A percentile compares a stretch with the other conserved stretches of the same genome.
Conservation (phyloP, 2,329 filamentous ascomycete species). For the Fusarium acutatum region DNA sequence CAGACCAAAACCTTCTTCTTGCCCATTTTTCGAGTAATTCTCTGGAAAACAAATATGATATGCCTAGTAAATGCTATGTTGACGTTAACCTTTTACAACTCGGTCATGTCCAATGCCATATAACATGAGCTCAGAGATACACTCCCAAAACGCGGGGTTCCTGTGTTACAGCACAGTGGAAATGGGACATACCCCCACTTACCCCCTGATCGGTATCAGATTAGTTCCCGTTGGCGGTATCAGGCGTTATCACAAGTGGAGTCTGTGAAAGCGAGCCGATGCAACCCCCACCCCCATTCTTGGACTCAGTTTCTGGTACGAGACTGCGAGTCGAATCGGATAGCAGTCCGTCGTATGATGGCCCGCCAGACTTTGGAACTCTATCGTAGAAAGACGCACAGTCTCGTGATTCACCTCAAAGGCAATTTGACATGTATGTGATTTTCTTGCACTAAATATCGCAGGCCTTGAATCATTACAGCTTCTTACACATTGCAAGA, state of each 20-base stretch:
- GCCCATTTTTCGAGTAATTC: not conserved
- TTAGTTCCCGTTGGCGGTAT: not conserved
- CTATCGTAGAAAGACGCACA: not conserved
- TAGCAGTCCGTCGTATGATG: not conserved
- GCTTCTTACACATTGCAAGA: no score
- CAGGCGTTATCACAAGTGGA: not conserved
- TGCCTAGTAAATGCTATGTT: not conserved
- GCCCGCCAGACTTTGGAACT: not conserved
- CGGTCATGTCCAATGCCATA: not conserved
- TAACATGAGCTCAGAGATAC: not conserved
- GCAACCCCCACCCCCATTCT: not conserved
- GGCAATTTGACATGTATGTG: not conserved
- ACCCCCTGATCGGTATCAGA: not conserved
- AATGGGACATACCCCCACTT: not conserved
- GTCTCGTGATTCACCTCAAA: not conserved
- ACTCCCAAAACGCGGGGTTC: not conserved
- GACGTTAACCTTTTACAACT: not conserved
- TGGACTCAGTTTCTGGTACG: not conserved
- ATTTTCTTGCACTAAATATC: not conserved
- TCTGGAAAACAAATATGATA: not conserved
- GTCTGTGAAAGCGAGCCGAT: not conserved
- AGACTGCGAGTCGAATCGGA: not conserved
- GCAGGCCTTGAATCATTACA: no score
- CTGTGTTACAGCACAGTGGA: not conserved
- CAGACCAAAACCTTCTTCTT: conserved; percentile 1